Conservation (phyloP, 1,284 basidiomycete species). For the Moesziomyces parantarcticus region DNA sequence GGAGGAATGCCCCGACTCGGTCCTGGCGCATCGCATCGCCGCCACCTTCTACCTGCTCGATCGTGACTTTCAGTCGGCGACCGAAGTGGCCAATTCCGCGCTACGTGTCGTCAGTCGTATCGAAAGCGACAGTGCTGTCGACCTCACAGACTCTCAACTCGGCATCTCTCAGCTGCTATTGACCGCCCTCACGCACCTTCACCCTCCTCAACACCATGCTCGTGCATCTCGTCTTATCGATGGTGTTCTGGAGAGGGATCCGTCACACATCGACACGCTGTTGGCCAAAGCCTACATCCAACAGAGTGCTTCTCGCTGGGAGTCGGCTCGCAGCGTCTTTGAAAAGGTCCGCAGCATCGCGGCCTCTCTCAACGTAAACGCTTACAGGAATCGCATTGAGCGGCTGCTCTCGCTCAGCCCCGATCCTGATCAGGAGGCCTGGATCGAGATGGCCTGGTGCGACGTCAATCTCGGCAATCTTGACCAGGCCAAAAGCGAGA, state of each 20-base stretch:
- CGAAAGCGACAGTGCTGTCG: slow-evolving; percentile 74
- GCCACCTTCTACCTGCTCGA: slow-evolving; percentile 80
- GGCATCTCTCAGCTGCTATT: slow-evolving; percentile 76
- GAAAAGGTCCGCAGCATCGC: slow-evolving; percentile 65
- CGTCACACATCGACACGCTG: slow-evolving; percentile 76
- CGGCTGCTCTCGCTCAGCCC: slow-evolving; percentile 68
- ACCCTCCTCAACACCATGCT: slow-evolving; percentile 87
- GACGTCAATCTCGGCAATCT: slow-evolving; percentile 74
- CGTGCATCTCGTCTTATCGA: slow-evolving; percentile 81
- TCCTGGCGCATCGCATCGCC: slow-evolving; percentile 79
- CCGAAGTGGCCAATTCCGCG: slow-evolving; percentile 48
- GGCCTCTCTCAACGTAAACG: slow-evolving; percentile 2
- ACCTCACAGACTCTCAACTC: slow-evolving; percentile 78
- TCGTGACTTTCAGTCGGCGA: slow-evolving; percentile 74
- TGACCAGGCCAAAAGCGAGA: slow-evolving; percentile 72
- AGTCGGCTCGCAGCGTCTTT: slow-evolving; percentile 77
- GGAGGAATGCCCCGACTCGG: slow-evolving; percentile 73
- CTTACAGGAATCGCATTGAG: slow-evolving; percentile 64
- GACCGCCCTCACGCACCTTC: slow-evolving; percentile 83
- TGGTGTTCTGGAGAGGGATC: slow-evolving; percentile 75
- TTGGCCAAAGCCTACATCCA: slow-evolving; percentile 82
- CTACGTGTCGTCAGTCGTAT: slow-evolving; percentile 25
- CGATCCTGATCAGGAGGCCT: slow-evolving; percentile 75
- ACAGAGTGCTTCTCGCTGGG: slow-evolving; percentile 77
- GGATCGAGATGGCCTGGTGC: slow-evolving; percentile 89